Evolutionary conservation across 1,139 yeast genomes (phyloP).

Genomic region (Geotrichum reessii): DNA sequence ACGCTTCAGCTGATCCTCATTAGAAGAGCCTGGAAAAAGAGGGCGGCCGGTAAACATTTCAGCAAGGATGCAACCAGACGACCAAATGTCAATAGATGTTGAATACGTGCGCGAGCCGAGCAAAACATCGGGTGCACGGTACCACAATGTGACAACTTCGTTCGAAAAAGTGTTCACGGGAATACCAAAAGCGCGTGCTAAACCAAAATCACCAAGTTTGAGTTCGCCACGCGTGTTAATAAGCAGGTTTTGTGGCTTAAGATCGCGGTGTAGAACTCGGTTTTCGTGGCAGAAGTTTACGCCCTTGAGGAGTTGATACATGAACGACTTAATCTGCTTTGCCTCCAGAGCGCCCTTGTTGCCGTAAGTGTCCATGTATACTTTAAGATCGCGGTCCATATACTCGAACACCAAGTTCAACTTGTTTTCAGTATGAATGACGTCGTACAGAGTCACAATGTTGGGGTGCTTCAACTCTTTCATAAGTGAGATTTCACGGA

Average conservation of each 20-base stretch:
- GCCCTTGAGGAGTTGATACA: conserved; percentile 88
- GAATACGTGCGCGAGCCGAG: conserved; percentile 93
- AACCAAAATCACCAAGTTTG: conserved; percentile 94
- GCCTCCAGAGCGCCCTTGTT: conserved; percentile 74
- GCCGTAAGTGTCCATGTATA: conserved; percentile 87
- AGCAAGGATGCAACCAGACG: conserved; percentile 95
- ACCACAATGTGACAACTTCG: conserved; percentile 97
- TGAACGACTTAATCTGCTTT: conserved; percentile 76
- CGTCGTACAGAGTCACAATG: conserved; percentile 88
- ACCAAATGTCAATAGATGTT: conserved; percentile 97
- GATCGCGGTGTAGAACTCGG: conserved; percentile 87
- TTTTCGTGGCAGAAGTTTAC: conserved; percentile 93
- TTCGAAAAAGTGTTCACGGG: conserved; percentile 96
- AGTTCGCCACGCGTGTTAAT: conserved; percentile 85
- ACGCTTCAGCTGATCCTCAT: conserved; percentile 85
- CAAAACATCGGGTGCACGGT: conserved; percentile 94
- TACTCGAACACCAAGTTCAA: conserved; percentile 87
- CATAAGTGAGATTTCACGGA: conserved; percentile 92
- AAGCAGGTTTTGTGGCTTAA: conserved; percentile 89
- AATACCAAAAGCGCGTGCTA: conserved; percentile 96
- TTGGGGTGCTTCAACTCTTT: conserved; percentile 93
- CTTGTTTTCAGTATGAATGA: conserved; percentile 93
- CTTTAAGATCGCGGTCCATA: conserved; percentile 90
- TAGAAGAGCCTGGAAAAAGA: conserved; percentile 89
- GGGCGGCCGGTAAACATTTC: conserved; percentile 99